Evolutionary conservation across 805 yeast species (phyloP).

Genomic region (Candida pini): DNA sequence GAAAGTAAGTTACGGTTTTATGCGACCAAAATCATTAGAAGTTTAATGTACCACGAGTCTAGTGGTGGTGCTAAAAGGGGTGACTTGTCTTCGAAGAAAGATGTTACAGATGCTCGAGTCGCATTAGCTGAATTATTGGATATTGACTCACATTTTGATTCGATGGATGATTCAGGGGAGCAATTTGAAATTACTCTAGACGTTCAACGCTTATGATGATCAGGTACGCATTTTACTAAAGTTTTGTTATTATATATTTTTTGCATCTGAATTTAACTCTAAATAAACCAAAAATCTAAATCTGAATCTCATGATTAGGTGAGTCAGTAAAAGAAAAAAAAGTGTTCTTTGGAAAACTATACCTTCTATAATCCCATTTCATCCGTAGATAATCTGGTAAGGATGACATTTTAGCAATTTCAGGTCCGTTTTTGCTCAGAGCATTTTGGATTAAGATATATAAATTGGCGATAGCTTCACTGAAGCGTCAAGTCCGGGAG

Average conservation of each 20-base stretch:
- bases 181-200: slow-evolving; percentile 40
- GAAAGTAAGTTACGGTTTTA: slow-evolving; percentile 53
- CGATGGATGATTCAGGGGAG: slow-evolving; percentile 24
- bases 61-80: slow-evolving; percentile 8
- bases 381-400: too few species aligned
- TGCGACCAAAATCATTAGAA: slow-evolving; percentile 36
- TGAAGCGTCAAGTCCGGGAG: too few species aligned
- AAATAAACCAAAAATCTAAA: slow-evolving; percentile 1
- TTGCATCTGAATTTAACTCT: slow-evolving; percentile 9
- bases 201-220: slow-evolving; percentile 21
- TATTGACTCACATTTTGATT: slow-evolving; percentile 22
- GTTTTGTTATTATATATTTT: too few species aligned
- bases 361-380: too few species aligned
- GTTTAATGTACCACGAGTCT: slow-evolving; percentile 22
- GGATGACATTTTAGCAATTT: too few species aligned
- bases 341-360: too few species aligned
- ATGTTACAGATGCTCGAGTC: slow-evolving; percentile 10
- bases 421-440: too few species aligned
- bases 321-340: too few species aligned
- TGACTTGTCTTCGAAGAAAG: not conserved
- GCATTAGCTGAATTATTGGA: slow-evolving; percentile 19
- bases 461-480: too few species aligned
- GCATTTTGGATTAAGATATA: too few species aligned
- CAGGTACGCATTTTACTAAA: too few species aligned
- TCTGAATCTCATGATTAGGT: too few species aligned